Base-by-base conservation (phyloP, 805 yeast genomes). In the Dipodascopsis tothii region DNA sequence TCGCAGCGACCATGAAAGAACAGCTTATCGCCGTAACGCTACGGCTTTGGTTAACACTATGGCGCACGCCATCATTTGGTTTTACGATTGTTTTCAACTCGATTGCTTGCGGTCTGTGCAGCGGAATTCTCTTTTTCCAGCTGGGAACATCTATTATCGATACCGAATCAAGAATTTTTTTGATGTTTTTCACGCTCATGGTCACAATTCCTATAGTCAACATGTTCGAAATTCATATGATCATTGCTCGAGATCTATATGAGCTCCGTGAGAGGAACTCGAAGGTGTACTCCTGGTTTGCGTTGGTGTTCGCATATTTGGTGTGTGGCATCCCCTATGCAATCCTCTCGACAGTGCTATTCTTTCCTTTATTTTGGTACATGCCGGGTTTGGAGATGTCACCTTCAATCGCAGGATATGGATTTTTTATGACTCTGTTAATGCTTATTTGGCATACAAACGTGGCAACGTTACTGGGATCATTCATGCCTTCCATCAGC, bases 181-280 rank as follows among this genome's bases (percentile, higher is more conserved):
- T 37, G 75, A 79, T 56, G 16, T 37, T 32, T 33, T 39, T 41
- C n/a, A 21, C 37, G 11, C 19, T 41, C 11, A n/a, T 41, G 9
- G 45, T 22, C 25, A 19, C 18, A 19, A 41, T 41, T 21, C 43
- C 45, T 4, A 20, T 39, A 14, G 11, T 41, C 9, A 41, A 37
- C 25, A 14, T 45, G 21, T 5, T 37, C 14, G 45, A 41, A 22
- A 41, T 41, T 16, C 87, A 81, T 61, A 69, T 75, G 66, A 70
- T 73, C 35, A 60, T 63, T 37, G 80, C 77, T 56, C 70, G 87
- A 64, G 75, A 75, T 49, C 61, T 81, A 30, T 81, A 77, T 54
- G 87, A 81, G 61, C 82, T 74, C 36, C 73, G 88, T 62, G 88
- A 81, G 61, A 71, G 83, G 43, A 83, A 84, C 23, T 77, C 86